Percentiles rank a stretch among this genome's conserved stretches.
Conservation (phyloP, 2,329 filamentous ascomycete species). For the Fusarium piperis region DNA sequence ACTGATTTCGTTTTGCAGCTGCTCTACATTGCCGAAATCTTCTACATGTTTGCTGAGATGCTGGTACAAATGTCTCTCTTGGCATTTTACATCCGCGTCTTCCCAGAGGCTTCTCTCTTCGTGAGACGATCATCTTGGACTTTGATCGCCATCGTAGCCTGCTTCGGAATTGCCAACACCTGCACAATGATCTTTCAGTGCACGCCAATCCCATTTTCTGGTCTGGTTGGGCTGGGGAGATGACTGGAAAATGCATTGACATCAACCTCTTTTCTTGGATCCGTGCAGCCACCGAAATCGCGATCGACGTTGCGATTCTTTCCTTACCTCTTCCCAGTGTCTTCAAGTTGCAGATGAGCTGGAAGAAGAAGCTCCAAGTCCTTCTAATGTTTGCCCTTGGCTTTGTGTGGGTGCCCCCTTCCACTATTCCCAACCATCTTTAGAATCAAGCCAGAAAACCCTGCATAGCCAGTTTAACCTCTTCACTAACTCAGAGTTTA, state of each 20-base stretch:
- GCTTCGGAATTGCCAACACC: constrained; percentile 14
- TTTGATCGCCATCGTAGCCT: constrained; percentile 1
- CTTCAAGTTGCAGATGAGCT: constrained; percentile 12
- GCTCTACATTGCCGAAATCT: constrained; percentile 16
- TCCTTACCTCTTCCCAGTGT: constrained; percentile 6
- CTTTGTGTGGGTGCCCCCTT: neutral
- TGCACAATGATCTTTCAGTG: constrained; percentile 17
- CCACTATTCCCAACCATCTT: neutral
- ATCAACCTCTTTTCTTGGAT: constrained; percentile 23
- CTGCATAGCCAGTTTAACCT: no score
- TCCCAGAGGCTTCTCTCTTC: neutral
- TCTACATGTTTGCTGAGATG: constrained; percentile 20
- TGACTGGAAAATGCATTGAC: constrained; percentile 3
- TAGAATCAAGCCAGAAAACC: neutral
- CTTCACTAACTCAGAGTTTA: neutral
- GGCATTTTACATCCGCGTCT: constrained; percentile 16
- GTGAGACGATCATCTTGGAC: constrained; percentile 1
- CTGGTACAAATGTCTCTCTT: constrained; percentile 10
- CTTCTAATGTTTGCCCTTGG: constrained; percentile 12
- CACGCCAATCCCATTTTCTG: constrained; percentile 8
- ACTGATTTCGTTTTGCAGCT: neutral
- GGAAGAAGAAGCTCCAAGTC: constrained; percentile 14
- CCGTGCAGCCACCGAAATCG: constrained; percentile 14
- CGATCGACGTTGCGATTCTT: constrained; percentile 8
- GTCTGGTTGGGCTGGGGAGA: constrained; percentile 9